Conservation (phyloP, 108 stramenopile genomes). For the Epithemia pelagica region DNA sequence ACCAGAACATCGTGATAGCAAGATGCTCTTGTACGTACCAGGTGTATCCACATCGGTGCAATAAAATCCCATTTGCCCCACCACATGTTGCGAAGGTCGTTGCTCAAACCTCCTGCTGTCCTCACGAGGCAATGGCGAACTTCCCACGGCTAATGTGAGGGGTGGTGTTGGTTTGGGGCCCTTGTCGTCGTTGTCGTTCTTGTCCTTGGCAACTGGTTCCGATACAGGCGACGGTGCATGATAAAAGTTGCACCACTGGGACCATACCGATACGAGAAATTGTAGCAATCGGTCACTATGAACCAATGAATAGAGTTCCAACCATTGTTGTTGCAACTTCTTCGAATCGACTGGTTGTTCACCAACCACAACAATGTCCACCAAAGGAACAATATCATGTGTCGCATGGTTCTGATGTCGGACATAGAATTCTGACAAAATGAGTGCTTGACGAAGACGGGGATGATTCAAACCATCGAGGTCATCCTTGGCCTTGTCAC, state of each 20-base stretch:
- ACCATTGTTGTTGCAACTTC: too few species aligned
- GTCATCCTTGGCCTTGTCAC: slow-evolving; percentile 18
- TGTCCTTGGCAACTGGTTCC: too few species aligned
- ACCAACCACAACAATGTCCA: neutral
- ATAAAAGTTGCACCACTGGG: slow-evolving; percentile 18
- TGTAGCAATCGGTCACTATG: slow-evolving; percentile 24
- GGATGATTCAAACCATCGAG: slow-evolving; percentile 66
- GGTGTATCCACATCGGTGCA: slow-evolving; percentile 70
- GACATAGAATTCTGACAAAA: slow-evolving; percentile 28
- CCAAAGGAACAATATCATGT: neutral
- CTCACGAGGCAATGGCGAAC: slow-evolving; percentile 28
- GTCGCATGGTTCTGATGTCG: neutral
- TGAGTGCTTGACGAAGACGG: slow-evolving; percentile 46
- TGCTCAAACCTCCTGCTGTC: slow-evolving; percentile 21
- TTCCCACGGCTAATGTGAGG: slow-evolving; percentile 13
- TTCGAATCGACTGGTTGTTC: too few species aligned
- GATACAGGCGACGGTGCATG: too few species aligned
- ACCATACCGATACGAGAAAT: slow-evolving; percentile 37
- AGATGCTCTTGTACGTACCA: too few species aligned
- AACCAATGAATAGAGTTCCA: slow-evolving; percentile 19
- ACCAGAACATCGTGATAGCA: too few species aligned
- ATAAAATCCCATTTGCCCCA: slow-evolving; percentile 73
- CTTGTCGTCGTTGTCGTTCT: slow-evolving; percentile 11
- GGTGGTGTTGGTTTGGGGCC: slow-evolving; percentile 19
- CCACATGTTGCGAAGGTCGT: slow-evolving; percentile 54